Conservation (phyloP, 129 eudicot species). For the Solidago caesia region DNA sequence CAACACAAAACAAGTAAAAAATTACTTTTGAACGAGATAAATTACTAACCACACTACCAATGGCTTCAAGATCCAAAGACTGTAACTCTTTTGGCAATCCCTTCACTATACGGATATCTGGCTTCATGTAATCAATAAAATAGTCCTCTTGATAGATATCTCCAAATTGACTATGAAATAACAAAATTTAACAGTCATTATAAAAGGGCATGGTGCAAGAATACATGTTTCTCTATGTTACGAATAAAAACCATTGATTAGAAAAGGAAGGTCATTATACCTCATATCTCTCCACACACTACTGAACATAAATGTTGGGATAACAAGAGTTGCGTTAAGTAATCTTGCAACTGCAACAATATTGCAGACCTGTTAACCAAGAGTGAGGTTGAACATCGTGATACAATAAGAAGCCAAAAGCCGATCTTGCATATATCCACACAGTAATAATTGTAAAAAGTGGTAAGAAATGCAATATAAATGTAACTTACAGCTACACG, state of each 20-base stretch:
- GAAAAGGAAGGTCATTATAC: constrained; percentile 24
- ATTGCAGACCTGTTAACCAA: constrained; percentile 81
- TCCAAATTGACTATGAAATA: constrained; percentile 87
- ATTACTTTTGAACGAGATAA: constrained; percentile 1
- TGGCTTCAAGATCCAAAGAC: constrained; percentile 85
- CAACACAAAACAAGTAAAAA: not conserved
- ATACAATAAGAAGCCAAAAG: constrained; percentile 12
- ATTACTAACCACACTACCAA: constrained; percentile 86
- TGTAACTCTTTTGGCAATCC: constrained; percentile 80
- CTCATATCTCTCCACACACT: constrained; percentile 95
- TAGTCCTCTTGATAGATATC: constrained; percentile 98
- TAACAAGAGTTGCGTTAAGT: constrained; percentile 91
- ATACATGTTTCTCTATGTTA: not conserved
- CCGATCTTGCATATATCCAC: constrained; percentile 3
- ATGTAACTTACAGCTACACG: constrained; percentile 94
- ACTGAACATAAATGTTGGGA: constrained; percentile 85
- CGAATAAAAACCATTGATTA: not conserved
- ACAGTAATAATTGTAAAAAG: not conserved
- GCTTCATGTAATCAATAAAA: constrained; percentile 82
- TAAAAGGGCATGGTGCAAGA: constrained; percentile 6
- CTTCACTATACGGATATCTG: constrained; percentile 87
- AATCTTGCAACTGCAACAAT: constrained; percentile 95
- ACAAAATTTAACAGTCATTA: constrained; percentile 45
- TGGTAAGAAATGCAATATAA: constrained; percentile 16
- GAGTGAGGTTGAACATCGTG: constrained; percentile 20